Evolutionary conservation across 2,329 filamentous ascomycete species (phyloP).

Genomic region (Fonsecaea multimorphosa): DNA sequence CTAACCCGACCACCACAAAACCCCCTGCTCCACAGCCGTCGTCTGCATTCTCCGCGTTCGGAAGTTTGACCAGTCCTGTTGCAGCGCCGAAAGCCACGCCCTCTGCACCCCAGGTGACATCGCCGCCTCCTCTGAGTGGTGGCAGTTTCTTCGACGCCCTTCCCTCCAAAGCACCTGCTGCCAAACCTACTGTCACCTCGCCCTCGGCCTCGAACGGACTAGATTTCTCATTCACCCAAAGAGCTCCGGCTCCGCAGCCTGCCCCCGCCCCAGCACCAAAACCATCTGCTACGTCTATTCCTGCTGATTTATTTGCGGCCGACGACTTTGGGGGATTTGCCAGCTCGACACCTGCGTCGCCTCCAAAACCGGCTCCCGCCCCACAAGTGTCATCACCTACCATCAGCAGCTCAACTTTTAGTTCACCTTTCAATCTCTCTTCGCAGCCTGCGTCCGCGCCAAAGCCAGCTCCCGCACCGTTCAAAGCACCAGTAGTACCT

Average conservation of each 20-base stretch:
- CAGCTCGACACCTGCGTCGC: slow-evolving; percentile 35
- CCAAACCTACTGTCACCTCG: slow-evolving; percentile 52
- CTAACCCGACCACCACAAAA: slow-evolving; percentile 54
- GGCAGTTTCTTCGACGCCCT: slow-evolving; percentile 84
- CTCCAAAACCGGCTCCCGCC: slow-evolving; percentile 45
- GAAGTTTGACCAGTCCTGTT: slow-evolving; percentile 54
- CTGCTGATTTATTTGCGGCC: slow-evolving; percentile 38
- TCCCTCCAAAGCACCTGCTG: slow-evolving; percentile 59
- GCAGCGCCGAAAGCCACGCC: slow-evolving; percentile 47
- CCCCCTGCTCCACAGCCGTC: slow-evolving; percentile 42
- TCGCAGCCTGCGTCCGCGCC: slow-evolving; percentile 52
- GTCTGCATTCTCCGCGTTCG: slow-evolving; percentile 68
- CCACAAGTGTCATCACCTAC: slow-evolving; percentile 41
- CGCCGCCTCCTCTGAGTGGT: slow-evolving; percentile 64
- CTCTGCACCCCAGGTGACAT: slow-evolving; percentile 56
- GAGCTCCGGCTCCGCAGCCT: slow-evolving; percentile 53
- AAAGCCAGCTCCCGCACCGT: slow-evolving; percentile 44
- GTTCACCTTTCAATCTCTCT: slow-evolving; percentile 84
- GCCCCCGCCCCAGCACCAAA: slow-evolving; percentile 53
- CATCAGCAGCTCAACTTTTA: slow-evolving; percentile 46
- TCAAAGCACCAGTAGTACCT: slow-evolving; percentile 43
- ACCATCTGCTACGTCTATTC: slow-evolving; percentile 53
- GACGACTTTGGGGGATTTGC: slow-evolving; percentile 41
- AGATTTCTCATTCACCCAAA: slow-evolving; percentile 71
- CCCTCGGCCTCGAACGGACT: slow-evolving; percentile 63